phyloP scores from a whole-genome alignment of 108 stramenopile species.

The Licmophora abbreviata region DNA sequence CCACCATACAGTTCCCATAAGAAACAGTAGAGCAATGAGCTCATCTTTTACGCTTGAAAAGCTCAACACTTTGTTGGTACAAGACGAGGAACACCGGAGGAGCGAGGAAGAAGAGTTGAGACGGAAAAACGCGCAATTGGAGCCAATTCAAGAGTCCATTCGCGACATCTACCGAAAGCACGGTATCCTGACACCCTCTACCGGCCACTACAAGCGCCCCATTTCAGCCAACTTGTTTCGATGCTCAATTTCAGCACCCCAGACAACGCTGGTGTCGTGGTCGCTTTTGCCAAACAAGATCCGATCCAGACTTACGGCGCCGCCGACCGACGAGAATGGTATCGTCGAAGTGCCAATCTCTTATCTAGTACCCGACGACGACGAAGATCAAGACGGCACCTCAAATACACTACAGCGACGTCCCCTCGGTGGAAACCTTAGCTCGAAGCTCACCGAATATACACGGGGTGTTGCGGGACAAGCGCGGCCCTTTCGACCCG shows the following conservation, averaged over 20 bases:
- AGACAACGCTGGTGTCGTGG: conserved; percentile 29
- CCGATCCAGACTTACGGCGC: conserved; percentile 13
- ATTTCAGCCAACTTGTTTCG: conserved; percentile 20
- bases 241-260: conserved; percentile 27
- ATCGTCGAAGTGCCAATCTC: conserved; percentile 7
- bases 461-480: conserved; percentile 61
- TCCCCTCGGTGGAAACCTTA: conserved; percentile 58
- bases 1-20: no score
- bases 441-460: conserved; percentile 67
- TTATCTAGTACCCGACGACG: conserved; percentile 1
- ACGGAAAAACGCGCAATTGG: neutral
- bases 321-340: conserved; percentile 1
- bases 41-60: no score
- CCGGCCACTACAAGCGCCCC: conserved; percentile 21
- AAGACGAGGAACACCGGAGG: neutral
- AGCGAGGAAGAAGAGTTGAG: neutral
- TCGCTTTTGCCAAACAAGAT: conserved; percentile 18
- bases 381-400: conserved; percentile 7
- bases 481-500: conserved; percentile 58
- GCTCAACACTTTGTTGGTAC: no score
- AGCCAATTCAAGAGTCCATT: conserved; percentile 6
- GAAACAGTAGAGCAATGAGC: no score
- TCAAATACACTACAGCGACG: conserved; percentile 11
- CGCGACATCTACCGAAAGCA: conserved; percentile 13
- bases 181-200: conserved; percentile 15